phyloP scores from a whole-genome alignment of 768 basidiomycete species.

The Auriscalpium orientale region DNA sequence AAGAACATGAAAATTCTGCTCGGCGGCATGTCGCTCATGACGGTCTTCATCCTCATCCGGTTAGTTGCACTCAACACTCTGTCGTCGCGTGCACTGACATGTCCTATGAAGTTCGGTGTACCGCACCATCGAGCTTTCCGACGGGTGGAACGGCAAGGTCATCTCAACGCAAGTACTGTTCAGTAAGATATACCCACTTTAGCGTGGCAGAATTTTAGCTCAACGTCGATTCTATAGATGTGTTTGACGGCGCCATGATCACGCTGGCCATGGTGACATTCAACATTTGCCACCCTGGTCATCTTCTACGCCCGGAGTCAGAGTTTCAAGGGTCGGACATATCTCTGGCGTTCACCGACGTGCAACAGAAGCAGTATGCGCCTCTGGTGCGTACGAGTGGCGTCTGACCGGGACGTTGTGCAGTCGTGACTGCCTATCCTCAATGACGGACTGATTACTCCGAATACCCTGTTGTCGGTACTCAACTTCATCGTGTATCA shows the following conservation, averaged over 20 bases:
- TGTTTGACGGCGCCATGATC: constrained; percentile 13
- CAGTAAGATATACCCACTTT: background rate
- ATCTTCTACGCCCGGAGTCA: background rate
- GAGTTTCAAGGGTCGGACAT: too few relatives aligned
- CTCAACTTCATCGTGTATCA: too few relatives aligned
- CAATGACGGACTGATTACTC: too few relatives aligned
- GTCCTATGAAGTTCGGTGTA: constrained; percentile 3
- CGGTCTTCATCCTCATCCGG: constrained; percentile 8
- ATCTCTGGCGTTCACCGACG: too few relatives aligned
- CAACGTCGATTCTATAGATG: background rate
- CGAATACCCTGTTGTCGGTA: too few relatives aligned
- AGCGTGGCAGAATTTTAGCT: background rate
- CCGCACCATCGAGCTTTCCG: constrained; percentile 5
- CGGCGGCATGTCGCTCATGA: constrained; percentile 6
- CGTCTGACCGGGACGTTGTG: too few relatives aligned
- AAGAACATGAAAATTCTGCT: constrained; percentile 1
- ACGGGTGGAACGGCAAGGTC: constrained; percentile 7
- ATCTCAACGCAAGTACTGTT: constrained; percentile 7
- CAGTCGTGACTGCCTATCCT: too few relatives aligned
- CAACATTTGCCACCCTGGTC: constrained; percentile 7
- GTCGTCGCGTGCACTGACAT: background rate
- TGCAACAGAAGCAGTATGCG: too few relatives aligned
- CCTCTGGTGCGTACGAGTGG: too few relatives aligned
- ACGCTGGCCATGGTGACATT: constrained; percentile 5
- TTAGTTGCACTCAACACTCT: background rate